Conservation (phyloP, 108 stramenopile species). For the Schizochytrium sp. region DNA sequence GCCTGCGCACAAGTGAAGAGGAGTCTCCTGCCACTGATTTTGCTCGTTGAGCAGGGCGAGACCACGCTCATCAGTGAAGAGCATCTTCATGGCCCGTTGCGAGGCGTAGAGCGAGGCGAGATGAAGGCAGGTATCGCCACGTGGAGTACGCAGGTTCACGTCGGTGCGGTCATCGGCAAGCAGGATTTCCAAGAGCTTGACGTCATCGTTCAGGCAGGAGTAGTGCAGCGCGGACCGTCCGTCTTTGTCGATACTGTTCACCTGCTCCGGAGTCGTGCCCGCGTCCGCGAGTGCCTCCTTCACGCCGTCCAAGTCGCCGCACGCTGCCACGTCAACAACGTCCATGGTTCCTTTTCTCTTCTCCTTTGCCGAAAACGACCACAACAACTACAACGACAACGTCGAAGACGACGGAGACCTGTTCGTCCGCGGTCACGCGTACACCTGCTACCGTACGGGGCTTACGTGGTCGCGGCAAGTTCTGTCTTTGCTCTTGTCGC, state of each 20-base stretch:
- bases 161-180: conserved; percentile 20
- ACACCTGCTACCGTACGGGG: too few relatives aligned
- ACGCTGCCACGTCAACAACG: conserved; percentile 22
- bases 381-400: too few relatives aligned
- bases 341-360: neutral
- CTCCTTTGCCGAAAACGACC: too few relatives aligned
- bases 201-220: conserved; percentile 31
- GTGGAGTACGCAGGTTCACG: neutral
- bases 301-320: conserved; percentile 24
- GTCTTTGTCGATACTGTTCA: conserved; percentile 29
- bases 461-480: too few relatives aligned
- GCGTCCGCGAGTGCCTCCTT: neutral
- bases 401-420: too few relatives aligned
- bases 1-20: conserved; percentile 25
- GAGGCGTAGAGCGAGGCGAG: conserved; percentile 16
- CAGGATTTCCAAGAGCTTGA: conserved; percentile 7
- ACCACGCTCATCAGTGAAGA: conserved; percentile 18
- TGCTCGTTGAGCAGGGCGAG: neutral
- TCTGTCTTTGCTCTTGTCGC: too few relatives aligned
- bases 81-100: conserved; percentile 15
- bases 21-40: conserved; percentile 25
- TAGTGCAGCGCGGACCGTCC: conserved; percentile 30
- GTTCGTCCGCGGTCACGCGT: too few relatives aligned
- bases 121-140: conserved; percentile 20
- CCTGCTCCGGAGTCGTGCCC: neutral